Base-by-base conservation (phyloP, 1,139 yeast species). In the Blastobotrys serpentis region DNA sequence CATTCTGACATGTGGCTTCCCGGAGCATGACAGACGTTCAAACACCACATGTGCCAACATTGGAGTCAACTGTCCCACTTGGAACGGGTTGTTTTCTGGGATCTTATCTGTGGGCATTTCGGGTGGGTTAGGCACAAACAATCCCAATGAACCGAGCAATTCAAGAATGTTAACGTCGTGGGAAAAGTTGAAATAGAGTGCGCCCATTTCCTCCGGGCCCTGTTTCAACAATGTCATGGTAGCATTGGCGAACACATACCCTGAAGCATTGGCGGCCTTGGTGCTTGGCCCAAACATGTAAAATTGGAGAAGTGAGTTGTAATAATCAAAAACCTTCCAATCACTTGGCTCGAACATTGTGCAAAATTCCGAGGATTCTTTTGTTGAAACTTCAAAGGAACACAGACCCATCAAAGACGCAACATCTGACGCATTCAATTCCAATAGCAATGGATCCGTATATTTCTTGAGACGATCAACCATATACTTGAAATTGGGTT, bases 121-220 rank as follows among this genome's bases (percentile, higher is more conserved):
- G 11, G 40, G 16, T 7, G 42, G 21, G 32, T 39, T 25, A 3
- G 40, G 40, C 7, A 36, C 13, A 32, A 75, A 72, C 46, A 76
- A 64, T 1, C 80, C 81, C 43, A 77, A 65, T 0, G 79, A 73
- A 23, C 76, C 63, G 51, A 71, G 67, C 51, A 67, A 71, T 43
- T 72, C 64, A 48, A 75, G 72, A 42, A 79, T 56, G 54, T 78
- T 81, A 10, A 78, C 71, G 57, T 79, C 84, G 61, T 80, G 84
- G 10, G 79, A 66, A 60, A 79, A 79, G 8, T 73, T 64, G 48
- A 77, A 59, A 43, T 55, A 60, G 32, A 66, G 44, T 4, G 62
- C 58, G 6, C 33, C 25, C 18, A 23, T 23, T 4, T 18, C 46
- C 18, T 69, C 70, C 56, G 57, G 75, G 61, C 64, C 75, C 69